These are phyloP conservation scores for Russula emetica DNA, from an alignment of 768 basidiomycete genomes.

Conservation along the genomic window DNA sequence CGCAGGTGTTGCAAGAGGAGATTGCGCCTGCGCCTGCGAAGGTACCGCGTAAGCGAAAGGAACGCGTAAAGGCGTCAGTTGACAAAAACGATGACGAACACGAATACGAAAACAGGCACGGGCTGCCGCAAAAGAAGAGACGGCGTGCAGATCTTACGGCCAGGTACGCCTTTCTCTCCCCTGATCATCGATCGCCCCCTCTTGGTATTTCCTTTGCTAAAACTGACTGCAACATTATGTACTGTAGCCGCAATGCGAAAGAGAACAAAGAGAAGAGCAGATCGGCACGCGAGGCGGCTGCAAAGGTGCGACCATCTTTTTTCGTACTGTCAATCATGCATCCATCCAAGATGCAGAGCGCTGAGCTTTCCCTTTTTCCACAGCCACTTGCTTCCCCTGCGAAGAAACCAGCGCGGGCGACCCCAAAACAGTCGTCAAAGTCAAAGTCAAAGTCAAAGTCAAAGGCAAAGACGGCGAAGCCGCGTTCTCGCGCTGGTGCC, in stretches of 20 bases:
- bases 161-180: background rate
- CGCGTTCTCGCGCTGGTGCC: background rate
- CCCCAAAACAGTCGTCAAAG: background rate
- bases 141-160: background rate
- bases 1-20: background rate
- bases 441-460: background rate
- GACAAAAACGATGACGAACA: background rate
- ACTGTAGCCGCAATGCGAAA: constrained; percentile 6
- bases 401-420: background rate
- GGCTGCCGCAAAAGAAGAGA: constrained; percentile 8
- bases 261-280: constrained; percentile 8
- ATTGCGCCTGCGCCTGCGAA: background rate
- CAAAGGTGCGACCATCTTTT: constrained; percentile 1
- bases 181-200: no score
- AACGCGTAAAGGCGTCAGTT: background rate
- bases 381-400: constrained; percentile 9
- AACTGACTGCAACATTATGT: background rate
- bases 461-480: constrained; percentile 1
- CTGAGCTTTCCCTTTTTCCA: background rate
- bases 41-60: constrained; percentile 6
- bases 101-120: background rate
- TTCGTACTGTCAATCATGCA: background rate
- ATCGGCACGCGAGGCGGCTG: background rate
- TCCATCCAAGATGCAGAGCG: background rate
- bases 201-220: background rate